phyloP scores from a whole-genome alignment of 768 basidiomycete species.

The Leccinum broughii region DNA sequence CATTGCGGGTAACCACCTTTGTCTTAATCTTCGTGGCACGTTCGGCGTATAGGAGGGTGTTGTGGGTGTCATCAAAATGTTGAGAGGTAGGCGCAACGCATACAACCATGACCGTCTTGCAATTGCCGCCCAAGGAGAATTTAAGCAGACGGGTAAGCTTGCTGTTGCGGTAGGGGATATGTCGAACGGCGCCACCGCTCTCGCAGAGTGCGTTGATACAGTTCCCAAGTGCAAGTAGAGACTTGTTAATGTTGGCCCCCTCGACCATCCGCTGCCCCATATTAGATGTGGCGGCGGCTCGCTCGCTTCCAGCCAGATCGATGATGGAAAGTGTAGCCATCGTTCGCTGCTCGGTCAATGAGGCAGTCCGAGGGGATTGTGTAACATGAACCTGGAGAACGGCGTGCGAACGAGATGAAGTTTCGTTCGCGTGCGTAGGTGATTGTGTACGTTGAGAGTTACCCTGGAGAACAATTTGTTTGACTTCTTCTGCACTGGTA shows the following conservation, averaged over 20 bases:
- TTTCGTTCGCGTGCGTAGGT: conserved; percentile 94
- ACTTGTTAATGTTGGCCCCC: conserved; percentile 99
- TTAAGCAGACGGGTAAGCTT: conserved; percentile 97
- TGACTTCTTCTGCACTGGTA: conserved; percentile 85
- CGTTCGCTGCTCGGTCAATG: conserved; percentile 76
- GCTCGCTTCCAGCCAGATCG: conserved; percentile 95
- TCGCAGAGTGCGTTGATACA: conserved; percentile 99
- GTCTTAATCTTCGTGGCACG: conserved; percentile 99
- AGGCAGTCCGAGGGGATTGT: conserved; percentile 82
- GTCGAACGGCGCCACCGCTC: conserved; percentile 82
- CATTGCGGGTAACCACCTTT: conserved; percentile 92
- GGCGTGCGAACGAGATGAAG: conserved; percentile 95
- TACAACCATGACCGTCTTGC: conserved; percentile 99
- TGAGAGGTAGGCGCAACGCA: conserved; percentile 93
- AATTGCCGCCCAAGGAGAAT: conserved; percentile 97
- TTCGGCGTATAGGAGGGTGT: conserved; percentile 96
- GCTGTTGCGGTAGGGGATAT: conserved; percentile 96
- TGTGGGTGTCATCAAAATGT: conserved; percentile 98
- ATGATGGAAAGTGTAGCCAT: conserved; percentile 96
- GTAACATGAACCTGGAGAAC: conserved; percentile 95
- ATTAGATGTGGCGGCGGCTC: conserved; percentile 93
- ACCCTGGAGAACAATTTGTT: conserved; percentile 87
- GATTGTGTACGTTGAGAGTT: conserved; percentile 89
- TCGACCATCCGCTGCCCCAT: conserved; percentile 99
- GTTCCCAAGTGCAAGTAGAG: conserved; percentile 93